Evolutionary conservation across 179 eudicot genomes (phyloP).

Genomic region (Patellifolia procumbens): DNA sequence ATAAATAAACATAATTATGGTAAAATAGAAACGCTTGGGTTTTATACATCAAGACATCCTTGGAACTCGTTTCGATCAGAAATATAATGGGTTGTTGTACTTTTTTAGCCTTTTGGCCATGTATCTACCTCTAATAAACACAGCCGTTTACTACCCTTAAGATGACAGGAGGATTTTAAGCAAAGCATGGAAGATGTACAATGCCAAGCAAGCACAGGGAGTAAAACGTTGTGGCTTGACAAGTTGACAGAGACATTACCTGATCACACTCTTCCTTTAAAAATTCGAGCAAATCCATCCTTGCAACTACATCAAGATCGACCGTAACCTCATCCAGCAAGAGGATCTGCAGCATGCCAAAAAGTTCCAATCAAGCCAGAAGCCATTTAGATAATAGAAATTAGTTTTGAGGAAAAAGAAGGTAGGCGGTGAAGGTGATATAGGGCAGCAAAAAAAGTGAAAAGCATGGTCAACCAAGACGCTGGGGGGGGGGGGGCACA

Average conservation of each 20-base stretch:
- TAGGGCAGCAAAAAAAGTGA: neutral
- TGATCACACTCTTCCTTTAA: slow-evolving; percentile 90
- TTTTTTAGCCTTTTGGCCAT: neutral
- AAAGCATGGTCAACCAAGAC: neutral
- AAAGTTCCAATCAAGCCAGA: neutral
- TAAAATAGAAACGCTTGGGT: no score
- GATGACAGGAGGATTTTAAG: neutral
- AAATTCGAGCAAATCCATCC: slow-evolving; percentile 90
- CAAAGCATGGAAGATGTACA: neutral
- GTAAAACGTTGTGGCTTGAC: neutral
- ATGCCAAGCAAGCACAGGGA: neutral
- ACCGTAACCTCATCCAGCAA: slow-evolving; percentile 92
- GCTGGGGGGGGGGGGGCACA: neutral
- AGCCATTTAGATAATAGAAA: neutral
- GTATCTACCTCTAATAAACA: neutral
- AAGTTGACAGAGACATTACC: slow-evolving; percentile 39
- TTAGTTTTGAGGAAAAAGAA: neutral
- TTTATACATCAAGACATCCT: no score
- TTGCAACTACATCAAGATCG: slow-evolving; percentile 92
- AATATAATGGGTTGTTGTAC: neutral
- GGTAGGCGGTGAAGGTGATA: neutral
- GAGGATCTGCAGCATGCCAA: slow-evolving; percentile 60
- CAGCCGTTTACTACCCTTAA: neutral
- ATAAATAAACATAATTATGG: no score
- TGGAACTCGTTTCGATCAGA: no score